Conservation (phyloP, 2,329 filamentous ascomycete species). For the Nemania abortiva region DNA sequence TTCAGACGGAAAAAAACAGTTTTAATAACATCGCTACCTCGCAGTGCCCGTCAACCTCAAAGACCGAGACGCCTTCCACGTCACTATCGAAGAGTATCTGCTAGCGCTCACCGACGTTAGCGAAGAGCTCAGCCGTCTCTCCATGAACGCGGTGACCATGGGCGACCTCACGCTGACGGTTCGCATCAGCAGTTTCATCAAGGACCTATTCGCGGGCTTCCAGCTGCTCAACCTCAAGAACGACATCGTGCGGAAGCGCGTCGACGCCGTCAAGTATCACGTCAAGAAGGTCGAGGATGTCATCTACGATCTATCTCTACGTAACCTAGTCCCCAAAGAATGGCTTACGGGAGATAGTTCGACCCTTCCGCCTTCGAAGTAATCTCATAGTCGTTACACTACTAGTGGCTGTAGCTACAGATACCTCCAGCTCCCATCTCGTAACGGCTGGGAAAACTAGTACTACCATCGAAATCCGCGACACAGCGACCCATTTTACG, state of each 20-base stretch:
- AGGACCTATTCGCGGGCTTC: conserved; percentile 95
- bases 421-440: not conserved
- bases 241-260: conserved; percentile 85
- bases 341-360: not conserved
- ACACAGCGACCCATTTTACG: not conserved
- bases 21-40: conserved; percentile 4
- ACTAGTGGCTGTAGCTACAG: not conserved
- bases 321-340: conserved; percentile 77
- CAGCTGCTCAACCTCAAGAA: conserved; percentile 98
- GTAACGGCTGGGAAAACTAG: not conserved
- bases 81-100: conserved; percentile 97
- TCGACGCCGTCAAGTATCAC: conserved; percentile 95
- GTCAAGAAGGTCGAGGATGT: conserved; percentile 99
- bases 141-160: conserved; percentile 93
- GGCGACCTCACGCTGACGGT: conserved; percentile 89
- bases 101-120: conserved; percentile 87
- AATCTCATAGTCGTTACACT: not conserved
- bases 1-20: not conserved
- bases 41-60: conserved; percentile 92
- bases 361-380: too few relatives aligned
- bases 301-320: conserved; percentile 91
- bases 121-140: conserved; percentile 89
- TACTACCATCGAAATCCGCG: not conserved
- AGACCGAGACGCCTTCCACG: conserved; percentile 88
- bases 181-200: conserved; percentile 90